Conservation (phyloP, 2,329 filamentous ascomycete genomes). For the Xylariaceae sp. region DNA sequence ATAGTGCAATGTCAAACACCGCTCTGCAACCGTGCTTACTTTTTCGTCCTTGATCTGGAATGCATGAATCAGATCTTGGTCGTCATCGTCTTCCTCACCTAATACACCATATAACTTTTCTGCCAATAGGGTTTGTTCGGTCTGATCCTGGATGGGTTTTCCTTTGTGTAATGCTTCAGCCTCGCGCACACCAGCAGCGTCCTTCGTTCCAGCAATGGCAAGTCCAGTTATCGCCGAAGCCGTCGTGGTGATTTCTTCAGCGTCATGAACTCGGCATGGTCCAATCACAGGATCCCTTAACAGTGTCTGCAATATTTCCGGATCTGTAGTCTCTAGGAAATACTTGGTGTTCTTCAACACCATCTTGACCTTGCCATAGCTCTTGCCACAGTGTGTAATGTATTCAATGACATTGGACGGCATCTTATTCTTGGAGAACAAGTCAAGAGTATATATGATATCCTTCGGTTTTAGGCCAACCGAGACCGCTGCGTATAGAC, state of each 20-base stretch:
- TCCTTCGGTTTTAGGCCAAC: conserved; percentile 86
- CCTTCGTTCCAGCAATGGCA: conserved; percentile 92
- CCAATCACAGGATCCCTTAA: conserved; percentile 83
- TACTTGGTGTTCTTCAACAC: conserved; percentile 94
- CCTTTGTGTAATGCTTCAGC: conserved; percentile 52
- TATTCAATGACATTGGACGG: conserved; percentile 80
- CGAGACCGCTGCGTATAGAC: conserved; percentile 91
- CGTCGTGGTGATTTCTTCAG: conserved; percentile 72
- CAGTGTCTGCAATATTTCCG: conserved; percentile 80
- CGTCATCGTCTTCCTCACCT: conserved; percentile 84
- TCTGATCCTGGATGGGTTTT: conserved; percentile 49
- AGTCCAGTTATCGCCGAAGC: conserved; percentile 86
- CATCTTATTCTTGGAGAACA: conserved; percentile 85
- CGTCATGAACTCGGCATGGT: conserved; percentile 72
- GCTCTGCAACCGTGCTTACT: conserved; percentile 85
- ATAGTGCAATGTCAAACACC: conserved; percentile 84
- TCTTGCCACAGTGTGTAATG: conserved; percentile 78
- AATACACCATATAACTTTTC: conserved; percentile 71
- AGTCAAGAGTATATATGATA: conserved; percentile 86
- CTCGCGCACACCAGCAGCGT: conserved; percentile 86
- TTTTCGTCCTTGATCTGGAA: conserved; percentile 85
- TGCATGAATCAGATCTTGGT: conserved; percentile 84
- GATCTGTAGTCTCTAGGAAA: conserved; percentile 89
- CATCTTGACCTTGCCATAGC: conserved; percentile 93
- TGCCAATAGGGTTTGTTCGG: conserved; percentile 58